These are phyloP conservation scores for Cyamopsis tetragonoloba DNA, from an alignment of 306 rosid species.

Conservation along the genomic window DNA sequence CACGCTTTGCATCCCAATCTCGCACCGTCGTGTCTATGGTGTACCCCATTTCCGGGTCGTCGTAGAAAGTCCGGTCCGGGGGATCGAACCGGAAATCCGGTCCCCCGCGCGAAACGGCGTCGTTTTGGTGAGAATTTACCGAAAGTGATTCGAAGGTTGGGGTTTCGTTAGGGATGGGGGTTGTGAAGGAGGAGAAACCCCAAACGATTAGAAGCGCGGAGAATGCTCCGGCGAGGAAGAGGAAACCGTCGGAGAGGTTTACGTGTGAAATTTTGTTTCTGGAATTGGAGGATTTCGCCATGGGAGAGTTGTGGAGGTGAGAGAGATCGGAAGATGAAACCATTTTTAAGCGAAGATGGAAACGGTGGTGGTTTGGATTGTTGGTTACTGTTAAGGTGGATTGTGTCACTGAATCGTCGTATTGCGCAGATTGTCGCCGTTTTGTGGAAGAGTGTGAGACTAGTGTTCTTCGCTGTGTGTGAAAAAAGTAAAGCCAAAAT, in stretches of 20 bases:
- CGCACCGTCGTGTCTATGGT: conserved; percentile 44
- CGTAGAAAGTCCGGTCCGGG: conserved; percentile 53
- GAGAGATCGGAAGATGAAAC: conserved; percentile 39
- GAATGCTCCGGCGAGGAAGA: conserved; percentile 61
- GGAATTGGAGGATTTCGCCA: conserved; percentile 41
- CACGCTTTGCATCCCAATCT: conserved; percentile 71
- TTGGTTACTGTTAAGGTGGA: no score
- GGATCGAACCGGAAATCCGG: conserved; percentile 40
- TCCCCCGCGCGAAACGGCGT: background rate
- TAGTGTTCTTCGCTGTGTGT: background rate
- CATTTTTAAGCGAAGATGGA: conserved; percentile 30
- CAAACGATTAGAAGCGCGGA: conserved; percentile 54
- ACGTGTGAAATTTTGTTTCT: conserved; percentile 44
- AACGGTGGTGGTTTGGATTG: background rate
- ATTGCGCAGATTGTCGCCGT: background rate
- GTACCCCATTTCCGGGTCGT: conserved; percentile 57
- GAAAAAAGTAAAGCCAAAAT: no score
- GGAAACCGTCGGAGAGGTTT: conserved; percentile 40
- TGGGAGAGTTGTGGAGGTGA: conserved; percentile 17
- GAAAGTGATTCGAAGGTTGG: background rate
- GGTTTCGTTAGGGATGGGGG: conserved; percentile 23
- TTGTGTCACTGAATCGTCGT: background rate
- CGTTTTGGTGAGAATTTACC: background rate
- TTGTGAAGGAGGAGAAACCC: conserved; percentile 45
- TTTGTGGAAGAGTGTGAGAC: no score